Percentiles rank a stretch among this genome's conserved stretches.
phyloP scores from a whole-genome alignment of 257 asterid species.

The Solanum etuberosum region DNA sequence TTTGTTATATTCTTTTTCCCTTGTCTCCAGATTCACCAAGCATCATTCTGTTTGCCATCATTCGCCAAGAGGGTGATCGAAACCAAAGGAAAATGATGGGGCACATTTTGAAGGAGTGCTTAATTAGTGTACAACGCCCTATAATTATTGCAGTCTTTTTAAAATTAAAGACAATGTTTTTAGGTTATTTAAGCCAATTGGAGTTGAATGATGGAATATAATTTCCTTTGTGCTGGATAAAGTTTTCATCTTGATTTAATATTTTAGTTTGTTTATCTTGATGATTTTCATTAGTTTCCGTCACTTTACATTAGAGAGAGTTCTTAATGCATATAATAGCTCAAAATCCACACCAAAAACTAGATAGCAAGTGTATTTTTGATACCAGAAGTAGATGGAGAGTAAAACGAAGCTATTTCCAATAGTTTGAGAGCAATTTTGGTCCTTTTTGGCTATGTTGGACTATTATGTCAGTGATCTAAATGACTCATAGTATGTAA shows the following conservation, averaged over 20 bases:
- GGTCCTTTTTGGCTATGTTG: too few relatives aligned
- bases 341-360: neutral
- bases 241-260: neutral
- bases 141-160: neutral
- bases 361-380: too few relatives aligned
- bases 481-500: too few relatives aligned
- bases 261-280: neutral
- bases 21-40: slow-evolving; percentile 58
- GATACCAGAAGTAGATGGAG: too few relatives aligned
- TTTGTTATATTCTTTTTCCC: neutral
- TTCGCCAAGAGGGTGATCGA: slow-evolving; percentile 84
- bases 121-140: neutral
- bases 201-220: neutral
- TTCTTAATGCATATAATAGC: neutral
- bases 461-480: too few relatives aligned
- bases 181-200: neutral
- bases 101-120: neutral
- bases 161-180: neutral
- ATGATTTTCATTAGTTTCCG: neutral
- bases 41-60: slow-evolving; percentile 92
- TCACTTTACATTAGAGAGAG: neutral
- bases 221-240: neutral
- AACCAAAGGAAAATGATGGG: slow-evolving; percentile 30
- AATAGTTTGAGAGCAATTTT: too few relatives aligned
- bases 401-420: too few relatives aligned